Evolutionary conservation across 2,329 filamentous ascomycete species (phyloP).

Genomic region (Epichloe scottii): DNA sequence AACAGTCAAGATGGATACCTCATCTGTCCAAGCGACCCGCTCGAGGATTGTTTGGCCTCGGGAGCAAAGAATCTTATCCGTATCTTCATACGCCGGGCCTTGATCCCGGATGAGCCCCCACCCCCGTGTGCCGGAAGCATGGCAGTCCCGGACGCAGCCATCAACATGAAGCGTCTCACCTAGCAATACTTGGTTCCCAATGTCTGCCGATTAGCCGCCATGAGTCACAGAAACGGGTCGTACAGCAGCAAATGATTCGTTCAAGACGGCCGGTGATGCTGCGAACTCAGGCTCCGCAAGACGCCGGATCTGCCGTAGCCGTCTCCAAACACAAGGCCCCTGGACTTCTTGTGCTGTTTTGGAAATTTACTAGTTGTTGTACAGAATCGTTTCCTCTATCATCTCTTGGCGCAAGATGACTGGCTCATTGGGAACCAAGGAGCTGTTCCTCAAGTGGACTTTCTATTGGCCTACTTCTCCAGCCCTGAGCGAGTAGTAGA

Average conservation of each 20-base stretch:
- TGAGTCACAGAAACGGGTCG: neutral
- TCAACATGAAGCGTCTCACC: constrained; percentile 1
- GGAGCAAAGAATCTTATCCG: neutral
- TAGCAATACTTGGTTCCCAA: neutral
- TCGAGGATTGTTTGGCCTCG: neutral
- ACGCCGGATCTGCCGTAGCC: neutral
- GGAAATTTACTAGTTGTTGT: neutral
- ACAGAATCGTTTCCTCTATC: neutral
- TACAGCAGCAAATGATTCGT: neutral
- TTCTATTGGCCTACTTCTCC: neutral
- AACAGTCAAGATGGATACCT: neutral
- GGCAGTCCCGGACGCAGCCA: neutral
- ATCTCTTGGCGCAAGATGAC: neutral
- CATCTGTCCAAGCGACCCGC: neutral
- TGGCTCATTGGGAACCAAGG: neutral
- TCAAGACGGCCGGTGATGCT: neutral
- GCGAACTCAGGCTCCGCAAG: neutral
- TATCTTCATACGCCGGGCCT: neutral
- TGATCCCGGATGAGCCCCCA: too few relatives aligned
- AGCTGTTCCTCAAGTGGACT: neutral
- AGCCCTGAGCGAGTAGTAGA: neutral
- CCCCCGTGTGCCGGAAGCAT: neutral
- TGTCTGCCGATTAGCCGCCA: neutral
- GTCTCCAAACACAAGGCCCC: neutral
- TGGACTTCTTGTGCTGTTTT: neutral